Conservation (phyloP, 345 rosid genomes). For the Citrus glauca region DNA sequence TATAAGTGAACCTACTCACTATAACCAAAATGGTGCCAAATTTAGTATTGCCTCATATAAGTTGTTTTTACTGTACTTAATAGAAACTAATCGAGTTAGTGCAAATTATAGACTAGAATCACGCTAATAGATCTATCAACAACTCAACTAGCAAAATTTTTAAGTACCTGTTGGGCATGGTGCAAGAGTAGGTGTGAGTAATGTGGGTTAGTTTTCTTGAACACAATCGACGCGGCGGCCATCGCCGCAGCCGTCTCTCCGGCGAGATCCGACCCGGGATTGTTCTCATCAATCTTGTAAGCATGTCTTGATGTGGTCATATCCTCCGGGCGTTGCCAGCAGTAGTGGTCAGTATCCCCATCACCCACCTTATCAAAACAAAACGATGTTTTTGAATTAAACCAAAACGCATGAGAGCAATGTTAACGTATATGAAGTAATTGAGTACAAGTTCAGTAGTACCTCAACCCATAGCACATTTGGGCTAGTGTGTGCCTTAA, state of each 20-base stretch:
- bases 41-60: background rate
- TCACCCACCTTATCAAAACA: constrained; percentile 61
- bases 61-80: background rate
- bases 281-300: constrained; percentile 72
- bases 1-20: background rate
- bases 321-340: constrained; percentile 99
- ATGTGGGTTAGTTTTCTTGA: constrained; percentile 65
- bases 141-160: background rate
- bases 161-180: constrained; percentile 78
- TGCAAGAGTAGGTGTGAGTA: constrained; percentile 85
- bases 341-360: constrained; percentile 92
- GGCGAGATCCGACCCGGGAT: constrained; percentile 90
- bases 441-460: background rate
- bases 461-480: constrained; percentile 90
- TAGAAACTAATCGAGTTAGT: background rate
- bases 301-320: constrained; percentile 95
- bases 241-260: constrained; percentile 94
- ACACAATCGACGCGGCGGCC: constrained; percentile 92
- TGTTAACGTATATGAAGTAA: background rate
- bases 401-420: background rate
- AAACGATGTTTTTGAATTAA: background rate
- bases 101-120: background rate
- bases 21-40: background rate
- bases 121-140: background rate
- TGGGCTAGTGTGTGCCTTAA: constrained; percentile 85